Base-by-base conservation (phyloP, 75 land plant species). In the Isoetes taiwanensis region DNA sequence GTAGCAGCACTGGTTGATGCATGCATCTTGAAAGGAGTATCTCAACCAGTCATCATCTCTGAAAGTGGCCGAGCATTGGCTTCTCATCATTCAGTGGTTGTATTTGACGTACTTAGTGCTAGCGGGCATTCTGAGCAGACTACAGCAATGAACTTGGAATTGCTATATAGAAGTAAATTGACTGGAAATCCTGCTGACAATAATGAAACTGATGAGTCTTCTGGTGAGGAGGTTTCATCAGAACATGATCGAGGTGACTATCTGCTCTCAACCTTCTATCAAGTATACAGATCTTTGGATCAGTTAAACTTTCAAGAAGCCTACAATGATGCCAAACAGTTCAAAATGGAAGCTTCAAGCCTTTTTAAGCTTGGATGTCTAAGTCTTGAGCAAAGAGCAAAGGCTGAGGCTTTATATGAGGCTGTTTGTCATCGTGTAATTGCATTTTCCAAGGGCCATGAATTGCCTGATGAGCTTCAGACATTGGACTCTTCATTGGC, bases 41-140 rank as follows among this genome's bases (percentile, higher is more conserved):
- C 62, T 28, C 77, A 74, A 34, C 76, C 76, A 54, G 37, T 71
- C 11, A 58, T 74, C 20, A 21, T 71, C 12, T 64, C 68, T 10
- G 76, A 74, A 68, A 74, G 76, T 41, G 76, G 76, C 17, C 64
- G 76, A 50, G 76, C 76, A 30, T 46, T 74, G 58, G 76, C 75
- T 9, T 74, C 76, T 9, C 75, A 74, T 55, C 68, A 74, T 20
- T 71, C 76, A 16, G 75, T 74, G 14, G 55, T 74, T 38, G 75
- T 71, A 25, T 74, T 74, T 48, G 76, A 74, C 34, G 76, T 74
- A 19, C 55, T 71, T 8, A 57, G 73, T 67, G 70, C 55, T 9
- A 42, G 34, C 52, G 58, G 53, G 25, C 73, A 39, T 4, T 28
- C 62, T 2, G 17, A 41, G 32, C 33, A 41, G 34, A 30, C 67